Conservation (phyloP, 768 basidiomycete species). For the Melanogaster broomeanus region DNA sequence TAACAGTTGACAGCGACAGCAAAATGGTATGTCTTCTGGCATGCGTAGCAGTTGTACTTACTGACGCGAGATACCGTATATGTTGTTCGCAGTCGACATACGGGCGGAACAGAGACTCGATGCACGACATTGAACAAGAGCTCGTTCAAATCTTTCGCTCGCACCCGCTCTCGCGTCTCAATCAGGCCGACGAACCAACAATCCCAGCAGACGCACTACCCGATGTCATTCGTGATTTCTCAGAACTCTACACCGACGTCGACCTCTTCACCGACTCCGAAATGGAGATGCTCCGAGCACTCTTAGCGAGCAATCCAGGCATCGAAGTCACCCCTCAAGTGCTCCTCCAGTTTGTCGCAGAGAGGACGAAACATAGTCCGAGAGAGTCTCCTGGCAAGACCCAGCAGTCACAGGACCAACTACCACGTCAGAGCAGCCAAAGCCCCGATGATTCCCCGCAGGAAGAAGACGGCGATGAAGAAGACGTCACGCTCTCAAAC, state of each 20-base stretch:
- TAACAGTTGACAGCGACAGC: slow-evolving; percentile 7
- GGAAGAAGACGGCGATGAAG: slow-evolving; percentile 38
- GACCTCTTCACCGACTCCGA: slow-evolving; percentile 70
- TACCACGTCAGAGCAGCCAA: slow-evolving; percentile 16
- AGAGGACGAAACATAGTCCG: slow-evolving; percentile 47
- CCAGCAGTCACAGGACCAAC: slow-evolving; percentile 10
- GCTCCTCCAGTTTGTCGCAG: slow-evolving; percentile 64
- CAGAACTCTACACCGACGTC: slow-evolving; percentile 55
- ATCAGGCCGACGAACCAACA: slow-evolving; percentile 59
- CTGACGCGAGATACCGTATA: background rate
- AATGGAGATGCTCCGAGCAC: slow-evolving; percentile 54
- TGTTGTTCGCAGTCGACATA: slow-evolving; percentile 29
- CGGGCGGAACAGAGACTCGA: slow-evolving; percentile 69
- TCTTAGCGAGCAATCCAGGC: slow-evolving; percentile 60
- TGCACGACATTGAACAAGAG: slow-evolving; percentile 69
- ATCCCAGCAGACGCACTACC: slow-evolving; percentile 73
- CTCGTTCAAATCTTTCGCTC: slow-evolving; percentile 66
- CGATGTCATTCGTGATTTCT: slow-evolving; percentile 67
- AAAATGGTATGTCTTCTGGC: slow-evolving; percentile 24
- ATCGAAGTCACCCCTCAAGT: slow-evolving; percentile 70
- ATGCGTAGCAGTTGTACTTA: slow-evolving; percentile 8
- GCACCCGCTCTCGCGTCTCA: slow-evolving; percentile 60
- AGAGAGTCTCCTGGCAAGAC: slow-evolving; percentile 28
- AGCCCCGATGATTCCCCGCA: slow-evolving; percentile 37
- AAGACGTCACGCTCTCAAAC: slow-evolving; percentile 36